Evolutionary conservation across 805 yeast species (phyloP).

Genomic region (Saccharomycopsis sp.): DNA sequence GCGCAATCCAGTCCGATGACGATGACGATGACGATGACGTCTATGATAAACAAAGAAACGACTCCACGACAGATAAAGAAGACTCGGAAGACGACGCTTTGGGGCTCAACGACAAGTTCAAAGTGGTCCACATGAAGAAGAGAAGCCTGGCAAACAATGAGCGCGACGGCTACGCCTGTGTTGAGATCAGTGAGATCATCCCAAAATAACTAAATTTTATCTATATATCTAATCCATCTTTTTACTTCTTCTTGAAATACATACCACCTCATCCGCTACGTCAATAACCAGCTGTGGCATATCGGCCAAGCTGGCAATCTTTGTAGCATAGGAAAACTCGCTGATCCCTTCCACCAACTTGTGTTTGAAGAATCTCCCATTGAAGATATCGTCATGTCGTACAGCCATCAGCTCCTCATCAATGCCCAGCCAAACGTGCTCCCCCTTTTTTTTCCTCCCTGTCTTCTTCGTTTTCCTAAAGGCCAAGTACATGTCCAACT

Average conservation of each 20-base stretch:
- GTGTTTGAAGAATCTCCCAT: conserved; percentile 37
- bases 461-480: too few relatives aligned
- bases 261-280: conserved; percentile 39
- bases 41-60: neutral
- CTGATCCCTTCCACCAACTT: conserved; percentile 58
- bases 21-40: conserved; percentile 5
- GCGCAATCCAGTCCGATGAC: neutral
- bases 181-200: conserved; percentile 21
- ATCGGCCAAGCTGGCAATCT: conserved; percentile 71
- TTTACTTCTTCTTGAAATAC: too few relatives aligned
- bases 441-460: conserved; percentile 8
- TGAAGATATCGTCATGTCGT: conserved; percentile 13
- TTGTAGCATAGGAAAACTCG: conserved; percentile 63
- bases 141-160: conserved; percentile 8
- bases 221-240: too few relatives aligned
- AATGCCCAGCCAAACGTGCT: neutral
- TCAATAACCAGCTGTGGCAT: conserved; percentile 54
- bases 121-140: conserved; percentile 9
- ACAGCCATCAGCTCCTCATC: too few relatives aligned
- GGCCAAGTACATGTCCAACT: conserved; percentile 9
- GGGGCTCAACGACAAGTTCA: neutral
- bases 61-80: neutral
- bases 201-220: too few relatives aligned
- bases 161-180: conserved; percentile 14
- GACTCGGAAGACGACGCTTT: neutral